Base-by-base conservation (phyloP, 75 land plant species). In the Larix kaempferi region DNA sequence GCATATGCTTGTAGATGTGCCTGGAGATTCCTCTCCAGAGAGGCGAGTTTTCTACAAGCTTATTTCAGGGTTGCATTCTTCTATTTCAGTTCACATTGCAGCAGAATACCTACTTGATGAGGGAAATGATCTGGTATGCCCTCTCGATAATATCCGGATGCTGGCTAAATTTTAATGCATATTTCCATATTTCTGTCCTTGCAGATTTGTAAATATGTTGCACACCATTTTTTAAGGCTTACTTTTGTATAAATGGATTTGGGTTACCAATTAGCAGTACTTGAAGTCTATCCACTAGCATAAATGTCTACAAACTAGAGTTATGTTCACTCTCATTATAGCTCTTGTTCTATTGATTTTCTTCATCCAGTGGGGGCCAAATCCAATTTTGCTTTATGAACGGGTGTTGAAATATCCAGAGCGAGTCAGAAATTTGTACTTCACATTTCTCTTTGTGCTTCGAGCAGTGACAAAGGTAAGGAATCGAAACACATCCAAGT, bases 61-160 rank as follows among this genome's bases (percentile, higher is more conserved):
- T 39, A 94, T 96, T 74, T 96, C 99, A 37, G 99, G 99, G 29
- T 82, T 96, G 27, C 99, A 96, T 74, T 86, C 96, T 17, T 96
- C 99, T 33, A 96, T 96, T 23, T 89, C 99, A 77, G 84, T 91
- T 44, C 99, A 96, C 75, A 96, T 96, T 49, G 99, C 94, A 76
- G 86, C 91, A 76, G 94, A 89, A 75, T 96, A 94, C 81, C 92
- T 96, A 17, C 82, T 96, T 63, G 97, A 96, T 84, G 94, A 91
- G 82, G 65, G 87, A 12, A 87, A 64, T 13, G 89, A 87, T 76
- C 8, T 56, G 89, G 95, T 93, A 77, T 15, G 4, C 2, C 19
- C 41, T 78, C 57, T 62, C 33, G 12, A 12, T 25, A 25, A 13
- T 26, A 62, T 25, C 12, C 15, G 12, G 3, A 3, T 21, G 5